Evolutionary conservation across 2,329 filamentous ascomycete species (phyloP), one percentile per base, ranked within the genome.

Genomic region (Atkinsonella texensis): DNA sequence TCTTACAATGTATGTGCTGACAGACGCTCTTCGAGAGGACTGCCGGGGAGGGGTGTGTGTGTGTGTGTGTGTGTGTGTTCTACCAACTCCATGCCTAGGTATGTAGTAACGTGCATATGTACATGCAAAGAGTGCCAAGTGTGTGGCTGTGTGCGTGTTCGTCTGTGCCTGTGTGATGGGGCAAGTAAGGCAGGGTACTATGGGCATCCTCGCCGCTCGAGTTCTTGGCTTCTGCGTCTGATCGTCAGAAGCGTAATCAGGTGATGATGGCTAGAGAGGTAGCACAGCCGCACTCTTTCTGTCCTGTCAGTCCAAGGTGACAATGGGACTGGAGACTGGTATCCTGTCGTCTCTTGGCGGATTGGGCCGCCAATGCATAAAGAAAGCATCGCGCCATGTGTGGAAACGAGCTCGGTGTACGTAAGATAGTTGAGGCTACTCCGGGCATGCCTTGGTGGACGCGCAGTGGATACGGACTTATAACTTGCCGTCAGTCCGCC

Each of bases 321-420:
- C 45, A 47, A 18, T 18, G 45, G 23, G 15, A 15, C 39, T 50
- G 49, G 49, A 32, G 45, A 31, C 45, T 50, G 35, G 15, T 33
- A 46, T 51, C 32, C 20, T 32, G 43, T 12, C 41, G 18, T 31
- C 15, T 51, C 49, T 51, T 51, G 49, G 49, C 49, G 35, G 23
- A 33, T 39, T 45, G 20, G 20, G 43, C 8, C 18, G 41, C 41
- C 41, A 38, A 38, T 38, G 35, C 35, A 38, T 12, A 12, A 2
- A 38, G 35, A 12, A 2, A 38, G 35, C 35, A 38, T 7, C 5
- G 35, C 35, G 15, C 35, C n/a, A 17, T 42, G 3, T 42, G 18
- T n/a, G 40, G 13, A 12, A 20, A 38, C 28, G 7, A 28, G 28
- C 28, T 28, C 28, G 28, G 28, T 4, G 28, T 28, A 28, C 28